A percentile compares a stretch with the other conserved stretches of the same genome.
Conservation (phyloP, 2,329 filamentous ascomycete species). For the Aspergillus ibericus region DNA sequence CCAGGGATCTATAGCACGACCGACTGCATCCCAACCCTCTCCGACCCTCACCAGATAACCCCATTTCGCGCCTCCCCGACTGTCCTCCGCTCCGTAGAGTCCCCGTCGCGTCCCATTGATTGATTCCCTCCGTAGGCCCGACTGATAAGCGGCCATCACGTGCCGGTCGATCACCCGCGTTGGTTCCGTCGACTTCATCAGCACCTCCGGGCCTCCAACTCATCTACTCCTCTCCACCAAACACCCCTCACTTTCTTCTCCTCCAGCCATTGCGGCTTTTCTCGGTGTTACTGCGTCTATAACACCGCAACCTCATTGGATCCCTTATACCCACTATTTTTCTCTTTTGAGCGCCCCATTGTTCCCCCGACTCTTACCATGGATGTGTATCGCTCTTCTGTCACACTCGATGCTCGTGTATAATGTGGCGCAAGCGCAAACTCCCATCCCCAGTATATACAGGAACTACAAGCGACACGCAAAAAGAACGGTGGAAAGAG, state of each 20-base stretch:
- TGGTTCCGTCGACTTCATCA: constrained; percentile 20
- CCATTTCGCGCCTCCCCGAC: neutral
- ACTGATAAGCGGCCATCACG: constrained; percentile 32
- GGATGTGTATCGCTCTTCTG: constrained; percentile 14
- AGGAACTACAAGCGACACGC: constrained; percentile 8
- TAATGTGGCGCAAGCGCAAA: constrained; percentile 28
- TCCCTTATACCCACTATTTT: neutral
- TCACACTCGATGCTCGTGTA: constrained; percentile 22
- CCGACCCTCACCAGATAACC: neutral
- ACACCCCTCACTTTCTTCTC: neutral
- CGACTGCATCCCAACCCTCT: neutral
- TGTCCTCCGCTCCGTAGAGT: neutral
- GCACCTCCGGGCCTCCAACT: constrained; percentile 11
- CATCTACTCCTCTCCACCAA: constrained; percentile 11
- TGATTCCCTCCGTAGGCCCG: neutral
- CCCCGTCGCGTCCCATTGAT: neutral
- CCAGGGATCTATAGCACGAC: neutral
- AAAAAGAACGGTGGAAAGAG: constrained; percentile 10
- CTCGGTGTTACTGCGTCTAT: neutral
- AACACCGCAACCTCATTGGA: neutral
- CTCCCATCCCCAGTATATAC: constrained; percentile 17
- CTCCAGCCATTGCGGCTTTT: neutral
- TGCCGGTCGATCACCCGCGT: constrained; percentile 30
- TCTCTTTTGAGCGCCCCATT: neutral
- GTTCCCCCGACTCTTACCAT: constrained; percentile 18